phyloP scores from a whole-genome alignment of 1,284 basidiomycete genomes.

The Ustilago trichophora region DNA sequence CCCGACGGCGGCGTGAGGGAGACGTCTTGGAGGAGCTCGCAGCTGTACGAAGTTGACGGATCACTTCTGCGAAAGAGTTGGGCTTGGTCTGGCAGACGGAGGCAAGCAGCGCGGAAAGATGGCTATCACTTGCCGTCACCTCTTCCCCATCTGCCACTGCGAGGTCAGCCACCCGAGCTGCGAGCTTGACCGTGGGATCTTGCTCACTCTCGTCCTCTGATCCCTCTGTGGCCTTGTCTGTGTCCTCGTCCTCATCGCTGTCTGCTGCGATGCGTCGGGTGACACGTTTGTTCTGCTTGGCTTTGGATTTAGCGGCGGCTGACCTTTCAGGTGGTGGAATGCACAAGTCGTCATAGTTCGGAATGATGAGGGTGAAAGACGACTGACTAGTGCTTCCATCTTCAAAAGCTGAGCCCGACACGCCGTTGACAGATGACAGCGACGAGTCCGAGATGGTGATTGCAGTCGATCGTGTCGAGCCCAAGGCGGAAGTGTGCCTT shows the following conservation, averaged over 20 bases:
- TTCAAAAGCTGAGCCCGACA: slow-evolving; percentile 16
- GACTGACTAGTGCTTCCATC: slow-evolving; percentile 17
- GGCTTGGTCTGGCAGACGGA: slow-evolving; percentile 29
- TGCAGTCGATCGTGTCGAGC: not conserved
- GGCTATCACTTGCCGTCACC: not conserved
- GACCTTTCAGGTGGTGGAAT: not conserved
- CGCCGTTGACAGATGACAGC: slow-evolving; percentile 12
- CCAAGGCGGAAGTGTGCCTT: slow-evolving; percentile 1
- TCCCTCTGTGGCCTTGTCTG: not conserved
- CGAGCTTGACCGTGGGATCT: slow-evolving; percentile 19
- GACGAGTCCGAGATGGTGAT: slow-evolving; percentile 17
- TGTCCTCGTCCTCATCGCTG: slow-evolving; percentile 20
- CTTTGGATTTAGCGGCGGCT: not conserved
- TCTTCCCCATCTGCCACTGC: slow-evolving; percentile 7
- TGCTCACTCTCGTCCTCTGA: slow-evolving; percentile 26
- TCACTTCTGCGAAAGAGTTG: slow-evolving; percentile 4
- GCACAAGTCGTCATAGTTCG: slow-evolving; percentile 9
- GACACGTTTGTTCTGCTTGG: slow-evolving; percentile 19
- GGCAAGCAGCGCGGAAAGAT: slow-evolving; percentile 14
- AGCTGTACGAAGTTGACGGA: slow-evolving; percentile 8
- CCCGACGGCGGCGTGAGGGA: slow-evolving; percentile 19
- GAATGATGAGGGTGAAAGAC: slow-evolving; percentile 11
- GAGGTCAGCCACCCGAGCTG: slow-evolving; percentile 10
- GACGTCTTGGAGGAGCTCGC: not conserved
- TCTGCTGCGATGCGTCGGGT: slow-evolving; percentile 15